Percentiles rank a stretch among this genome's conserved stretches.
Conservation (phyloP, 768 basidiomycete species). For the Mycena amicta region DNA sequence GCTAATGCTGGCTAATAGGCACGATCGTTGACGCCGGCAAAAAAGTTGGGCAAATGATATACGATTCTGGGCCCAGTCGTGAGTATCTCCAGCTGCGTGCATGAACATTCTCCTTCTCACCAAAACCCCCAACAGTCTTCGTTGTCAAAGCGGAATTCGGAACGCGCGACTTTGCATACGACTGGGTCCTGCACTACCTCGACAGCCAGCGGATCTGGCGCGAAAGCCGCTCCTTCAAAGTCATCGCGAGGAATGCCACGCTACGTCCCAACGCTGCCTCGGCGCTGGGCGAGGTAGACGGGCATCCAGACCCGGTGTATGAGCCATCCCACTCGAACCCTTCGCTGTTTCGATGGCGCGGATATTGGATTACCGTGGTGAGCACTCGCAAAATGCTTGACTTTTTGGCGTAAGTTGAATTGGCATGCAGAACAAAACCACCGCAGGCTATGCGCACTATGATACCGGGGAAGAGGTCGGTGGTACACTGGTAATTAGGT, state of each 20-base stretch:
- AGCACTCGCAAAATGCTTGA: background rate
- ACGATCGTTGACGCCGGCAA: too few relatives aligned
- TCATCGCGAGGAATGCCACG: constrained; percentile 13
- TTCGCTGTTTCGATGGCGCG: constrained; percentile 12
- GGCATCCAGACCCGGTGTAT: constrained; percentile 13
- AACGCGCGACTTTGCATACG: constrained; percentile 19
- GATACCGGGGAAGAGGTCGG: constrained; percentile 19
- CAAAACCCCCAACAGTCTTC: background rate
- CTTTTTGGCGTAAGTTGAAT: background rate
- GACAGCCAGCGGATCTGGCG: constrained; percentile 19
- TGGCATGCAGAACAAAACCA: constrained; percentile 6
- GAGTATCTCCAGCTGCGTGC: background rate
- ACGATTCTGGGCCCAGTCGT: background rate
- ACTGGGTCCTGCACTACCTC: constrained; percentile 17
- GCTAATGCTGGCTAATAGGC: too few relatives aligned
- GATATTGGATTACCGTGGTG: constrained; percentile 19
- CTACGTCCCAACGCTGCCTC: constrained; percentile 4
- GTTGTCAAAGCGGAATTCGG: constrained; percentile 11
- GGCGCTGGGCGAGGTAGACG: constrained; percentile 6
- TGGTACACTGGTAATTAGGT: constrained; percentile 13
- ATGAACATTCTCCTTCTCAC: too few relatives aligned
- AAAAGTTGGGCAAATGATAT: constrained; percentile 1
- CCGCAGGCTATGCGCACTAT: constrained; percentile 15
- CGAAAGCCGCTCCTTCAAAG: constrained; percentile 20
- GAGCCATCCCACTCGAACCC: constrained; percentile 7